Evolutionary conservation across 1,284 basidiomycete genomes (phyloP).

Genomic region (Coniferiporia sulphurascens): DNA sequence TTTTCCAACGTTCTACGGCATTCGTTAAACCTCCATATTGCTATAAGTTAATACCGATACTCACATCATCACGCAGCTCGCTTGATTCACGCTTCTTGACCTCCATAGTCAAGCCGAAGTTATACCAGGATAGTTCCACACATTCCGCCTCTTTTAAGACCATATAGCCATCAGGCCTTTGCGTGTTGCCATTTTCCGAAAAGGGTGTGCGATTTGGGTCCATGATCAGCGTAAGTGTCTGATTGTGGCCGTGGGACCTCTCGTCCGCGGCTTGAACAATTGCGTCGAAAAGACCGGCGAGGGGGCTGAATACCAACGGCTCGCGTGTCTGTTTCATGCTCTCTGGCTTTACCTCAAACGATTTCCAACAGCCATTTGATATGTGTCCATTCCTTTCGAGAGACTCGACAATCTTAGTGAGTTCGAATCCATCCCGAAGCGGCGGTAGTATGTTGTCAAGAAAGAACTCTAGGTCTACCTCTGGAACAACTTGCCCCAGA

Average conservation of each 20-base stretch:
- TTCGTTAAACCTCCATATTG: neutral
- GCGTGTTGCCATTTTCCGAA: neutral
- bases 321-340: no score
- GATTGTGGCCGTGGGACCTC: neutral
- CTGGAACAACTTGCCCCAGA: no score
- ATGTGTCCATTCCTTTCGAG: no score
- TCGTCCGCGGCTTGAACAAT: no score
- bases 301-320: no score
- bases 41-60: neutral
- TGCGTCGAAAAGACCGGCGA: no score
- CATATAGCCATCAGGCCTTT: neutral
- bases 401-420: no score
- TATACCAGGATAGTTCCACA: neutral
- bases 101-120: neutral
- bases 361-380: no score
- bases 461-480: no score
- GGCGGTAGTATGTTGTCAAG: no score
- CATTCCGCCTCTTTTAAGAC: neutral
- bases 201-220: neutral
- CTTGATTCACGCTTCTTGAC: neutral
- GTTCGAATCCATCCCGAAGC: no score
- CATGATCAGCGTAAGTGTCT: neutral
- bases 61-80: neutral
- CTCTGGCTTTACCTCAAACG: no score
- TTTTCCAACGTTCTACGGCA: slow-evolving; percentile 15